These are phyloP conservation scores for Arthrobotrys entomopaga DNA, from an alignment of 2,329 filamentous ascomycete genomes.

Conservation along the genomic window DNA sequence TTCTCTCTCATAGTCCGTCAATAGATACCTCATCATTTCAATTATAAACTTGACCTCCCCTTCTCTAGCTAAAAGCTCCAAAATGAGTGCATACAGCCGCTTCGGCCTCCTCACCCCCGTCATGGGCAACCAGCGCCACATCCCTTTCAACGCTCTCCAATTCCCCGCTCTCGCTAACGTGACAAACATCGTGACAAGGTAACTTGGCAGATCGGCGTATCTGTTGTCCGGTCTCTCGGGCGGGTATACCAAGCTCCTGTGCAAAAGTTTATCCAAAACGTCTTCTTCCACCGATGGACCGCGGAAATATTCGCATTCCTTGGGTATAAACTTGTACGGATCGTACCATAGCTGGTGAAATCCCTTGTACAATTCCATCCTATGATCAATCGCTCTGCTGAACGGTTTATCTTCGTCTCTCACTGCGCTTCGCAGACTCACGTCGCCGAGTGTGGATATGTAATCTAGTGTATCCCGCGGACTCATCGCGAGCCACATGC, in stretches of 20 bases:
- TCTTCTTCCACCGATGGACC: slow-evolving; percentile 10
- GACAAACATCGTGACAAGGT: slow-evolving; percentile 49
- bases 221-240: slow-evolving; percentile 20
- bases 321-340: slow-evolving; percentile 36
- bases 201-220: slow-evolving; percentile 36
- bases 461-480: slow-evolving; percentile 43
- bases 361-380: slow-evolving; percentile 28
- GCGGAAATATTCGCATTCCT: slow-evolving; percentile 29
- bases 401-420: slow-evolving; percentile 28
- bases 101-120: slow-evolving; percentile 51
- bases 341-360: slow-evolving; percentile 46
- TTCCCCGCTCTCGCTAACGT: slow-evolving; percentile 17
- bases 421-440: not conserved
- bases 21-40: slow-evolving; percentile 50
- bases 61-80: slow-evolving; percentile 56
- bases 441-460: slow-evolving; percentile 29
- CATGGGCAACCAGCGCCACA: slow-evolving; percentile 56
- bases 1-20: slow-evolving; percentile 44
- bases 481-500: slow-evolving; percentile 42
- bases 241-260: slow-evolving; percentile 26
- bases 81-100: slow-evolving; percentile 54
- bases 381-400: slow-evolving; percentile 39
- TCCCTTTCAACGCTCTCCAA: slow-evolving; percentile 22
- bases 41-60: slow-evolving; percentile 53
- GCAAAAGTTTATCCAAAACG: slow-evolving; percentile 20